Evolutionary conservation across 2,329 filamentous ascomycete species (phyloP).

Genomic region (Aureobasidium namibiae): DNA sequence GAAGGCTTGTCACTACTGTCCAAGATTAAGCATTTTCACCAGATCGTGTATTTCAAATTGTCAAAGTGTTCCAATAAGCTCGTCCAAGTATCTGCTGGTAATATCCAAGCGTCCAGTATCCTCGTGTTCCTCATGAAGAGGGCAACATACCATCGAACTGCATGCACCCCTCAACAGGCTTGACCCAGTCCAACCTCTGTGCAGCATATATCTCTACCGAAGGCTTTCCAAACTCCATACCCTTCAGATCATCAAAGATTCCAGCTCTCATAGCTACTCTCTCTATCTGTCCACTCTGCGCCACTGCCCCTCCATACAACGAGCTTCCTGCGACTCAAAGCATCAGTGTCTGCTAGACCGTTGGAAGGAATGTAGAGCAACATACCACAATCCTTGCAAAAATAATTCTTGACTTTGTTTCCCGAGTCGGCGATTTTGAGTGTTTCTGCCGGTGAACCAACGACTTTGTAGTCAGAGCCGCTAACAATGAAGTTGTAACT

Average conservation of each 20-base stretch:
- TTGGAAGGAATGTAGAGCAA: slow-evolving; percentile 16
- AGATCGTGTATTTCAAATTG: no score
- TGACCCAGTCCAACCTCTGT: slow-evolving; percentile 33
- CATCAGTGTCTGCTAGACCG: neutral
- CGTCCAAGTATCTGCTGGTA: no score
- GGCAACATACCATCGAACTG: slow-evolving; percentile 35
- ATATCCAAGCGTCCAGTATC: no score
- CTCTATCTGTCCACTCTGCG: slow-evolving; percentile 27
- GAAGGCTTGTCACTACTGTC: no score
- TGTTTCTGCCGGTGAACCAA: slow-evolving; percentile 44
- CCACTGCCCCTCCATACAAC: slow-evolving; percentile 24
- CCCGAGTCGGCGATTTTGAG: slow-evolving; percentile 44
- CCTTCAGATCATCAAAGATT: slow-evolving; percentile 33
- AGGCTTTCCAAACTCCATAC: slow-evolving; percentile 31
- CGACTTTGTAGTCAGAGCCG: slow-evolving; percentile 36
- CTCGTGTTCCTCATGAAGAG: neutral
- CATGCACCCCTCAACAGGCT: slow-evolving; percentile 29
- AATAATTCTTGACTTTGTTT: slow-evolving; percentile 46
- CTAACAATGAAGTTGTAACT: slow-evolving; percentile 42
- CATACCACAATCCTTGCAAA: slow-evolving; percentile 52
- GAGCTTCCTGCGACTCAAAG: slow-evolving; percentile 21
- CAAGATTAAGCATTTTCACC: no score
- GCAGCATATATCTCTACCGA: slow-evolving; percentile 34
- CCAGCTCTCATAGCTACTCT: slow-evolving; percentile 32
- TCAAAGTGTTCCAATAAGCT: no score